Base-by-base conservation (phyloP, 345 rosid genomes). In the Citrus unshiu region DNA sequence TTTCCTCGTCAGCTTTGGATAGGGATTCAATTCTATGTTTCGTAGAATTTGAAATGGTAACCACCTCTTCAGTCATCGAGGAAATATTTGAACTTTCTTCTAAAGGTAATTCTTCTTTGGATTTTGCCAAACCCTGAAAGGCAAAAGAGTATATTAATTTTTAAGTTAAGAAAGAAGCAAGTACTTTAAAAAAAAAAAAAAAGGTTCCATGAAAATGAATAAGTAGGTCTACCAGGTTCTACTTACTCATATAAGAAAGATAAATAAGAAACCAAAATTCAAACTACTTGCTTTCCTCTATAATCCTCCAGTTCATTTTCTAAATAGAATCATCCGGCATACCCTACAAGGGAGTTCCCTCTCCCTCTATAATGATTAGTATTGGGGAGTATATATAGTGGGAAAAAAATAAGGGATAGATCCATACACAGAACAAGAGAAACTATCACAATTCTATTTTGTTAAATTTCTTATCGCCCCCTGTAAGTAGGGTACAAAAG, bases 121-220 rank as follows among this genome's bases (percentile, higher is more conserved):
- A 89, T 82, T 84, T 82, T 32, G 89, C 90, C 85, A 93, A 87
- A 75, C 97, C 96, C 99, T 95, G 90, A 83, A 82, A 78, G 37
- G 39, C 51, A 77, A 80, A 59, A 60, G 70, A 18, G 35, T 51
- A 16, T 35, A 35, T 58, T 8, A n/a, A 40, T 21, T 73, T 65
- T 66, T 51, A 51, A 0, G 57, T 51, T 51, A 51, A 43, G 0
- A 7, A 51, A 51, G 21, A 51, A 14, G 57, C 57, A 51, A 51
- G 57, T 9, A 1, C 3, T 43, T 10, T 0, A 3, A 43, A 12
- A 43, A 10, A 43, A 43, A 10, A 43, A 43, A 43, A 12, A 51
- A 34, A 34, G 6, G 56, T 16, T 54, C 22, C 58, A 73, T 56
- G 6, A 66, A 73, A 30, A 54, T 13, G n/a, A 62, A 61, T 39